Evolutionary conservation across 805 yeast species (phyloP), one percentile per base, ranked within the genome.

Genomic region (Zygosaccharomyces bisporus): DNA sequence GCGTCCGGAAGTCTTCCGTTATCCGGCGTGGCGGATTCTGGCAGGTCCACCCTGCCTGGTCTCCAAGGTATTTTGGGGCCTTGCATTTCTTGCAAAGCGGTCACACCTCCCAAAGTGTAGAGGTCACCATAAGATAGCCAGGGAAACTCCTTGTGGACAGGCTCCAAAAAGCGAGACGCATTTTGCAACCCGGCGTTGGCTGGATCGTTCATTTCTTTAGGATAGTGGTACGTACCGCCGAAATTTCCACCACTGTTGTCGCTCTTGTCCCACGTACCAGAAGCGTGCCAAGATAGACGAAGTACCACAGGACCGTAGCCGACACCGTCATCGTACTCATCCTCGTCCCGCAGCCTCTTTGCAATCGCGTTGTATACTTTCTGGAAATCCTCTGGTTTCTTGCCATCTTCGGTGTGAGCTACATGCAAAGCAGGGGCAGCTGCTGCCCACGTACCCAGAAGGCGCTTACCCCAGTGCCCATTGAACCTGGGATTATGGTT

Each of bases 221-320:
- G 61, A 60, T 58, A 73, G 54, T 74, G 70, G 75, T 81, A 79
- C 10, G 89, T 81, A 37, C 87, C 88, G 34, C 88, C 87, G 55
- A 73, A 80, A 1, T 86, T 79, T 2, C 88, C 87, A 34, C 86
- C 87, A 1, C 81, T 63, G 36, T 75, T 71, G 16, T 70, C 67
- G n/a, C 64, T 61, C 52, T 69, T 69, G 56, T 86, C 87, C 64
- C 73, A 88, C 14, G 93, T 85, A n/a, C 95, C 95, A 45, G 86
- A 76, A 27, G 83, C 77, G 61, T 87, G 95, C 95, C 95, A 87
- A 20, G 95, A 84, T 44, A 86, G 73, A 56, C 95, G 78, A 18
- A 87, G 79, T 32, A 87, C 68, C 12, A 83, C 79, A 7, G 95
- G 96, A 1, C 90, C 93, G 49, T 80, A 74, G 3, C 81, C 83